Conservation (phyloP, 306 rosid genomes). For the Cercis canadensis region DNA sequence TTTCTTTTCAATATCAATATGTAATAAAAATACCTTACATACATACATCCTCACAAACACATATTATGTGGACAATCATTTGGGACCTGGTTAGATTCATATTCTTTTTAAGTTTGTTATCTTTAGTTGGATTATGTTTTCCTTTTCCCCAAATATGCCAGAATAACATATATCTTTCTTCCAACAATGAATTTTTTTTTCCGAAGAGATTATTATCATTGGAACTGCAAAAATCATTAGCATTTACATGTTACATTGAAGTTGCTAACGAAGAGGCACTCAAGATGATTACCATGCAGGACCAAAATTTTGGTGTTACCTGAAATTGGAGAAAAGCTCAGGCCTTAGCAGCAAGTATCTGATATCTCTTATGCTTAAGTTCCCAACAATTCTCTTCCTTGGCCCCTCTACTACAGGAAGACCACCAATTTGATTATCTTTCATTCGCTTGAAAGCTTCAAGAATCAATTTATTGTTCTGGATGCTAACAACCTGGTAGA, state of each 20-base stretch:
- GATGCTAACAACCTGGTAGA: conserved; percentile 67
- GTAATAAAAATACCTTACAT: too few species aligned
- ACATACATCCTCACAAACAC: too few species aligned
- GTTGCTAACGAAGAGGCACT: neutral
- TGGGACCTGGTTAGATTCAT: conserved; percentile 9
- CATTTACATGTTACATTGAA: conserved; percentile 19
- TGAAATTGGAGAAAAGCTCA: conserved; percentile 81
- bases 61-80: conserved; percentile 22
- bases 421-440: conserved; percentile 78
- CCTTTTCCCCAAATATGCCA: neutral
- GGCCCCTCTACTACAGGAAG: conserved; percentile 82
- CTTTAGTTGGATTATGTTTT: neutral
- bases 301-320: conserved; percentile 47
- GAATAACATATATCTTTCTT: neutral
- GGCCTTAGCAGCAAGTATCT: conserved; percentile 74
- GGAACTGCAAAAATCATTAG: too few species aligned
- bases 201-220: too few species aligned
- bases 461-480: conserved; percentile 67
- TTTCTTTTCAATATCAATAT: too few species aligned
- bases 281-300: conserved; percentile 26
- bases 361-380: conserved; percentile 74
- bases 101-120: conserved; percentile 3
- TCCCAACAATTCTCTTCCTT: conserved; percentile 73
- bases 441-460: conserved; percentile 94
- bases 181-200: conserved; percentile 7